Percentiles rank a stretch among this genome's conserved stretches.
These are phyloP conservation scores for Xylaria sp. DNA, from an alignment of 2,329 filamentous ascomycete genomes.

Conservation along the genomic window DNA sequence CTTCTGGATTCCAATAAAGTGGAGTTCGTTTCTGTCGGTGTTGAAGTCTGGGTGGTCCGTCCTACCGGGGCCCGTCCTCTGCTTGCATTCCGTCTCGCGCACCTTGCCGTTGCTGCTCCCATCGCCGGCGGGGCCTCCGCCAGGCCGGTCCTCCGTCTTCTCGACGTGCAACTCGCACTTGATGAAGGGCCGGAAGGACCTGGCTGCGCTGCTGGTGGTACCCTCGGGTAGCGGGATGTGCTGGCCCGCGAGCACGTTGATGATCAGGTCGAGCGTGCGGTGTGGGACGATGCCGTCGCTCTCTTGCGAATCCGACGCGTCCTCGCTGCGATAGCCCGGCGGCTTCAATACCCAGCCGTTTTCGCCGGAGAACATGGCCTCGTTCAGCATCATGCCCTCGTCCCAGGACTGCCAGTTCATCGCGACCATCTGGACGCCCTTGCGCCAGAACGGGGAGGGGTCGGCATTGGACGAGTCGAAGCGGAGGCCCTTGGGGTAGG, in stretches of 20 bases:
- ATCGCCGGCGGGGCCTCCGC: slow-evolving; percentile 32
- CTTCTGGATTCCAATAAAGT: slow-evolving; percentile 59
- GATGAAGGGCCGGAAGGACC: slow-evolving; percentile 70
- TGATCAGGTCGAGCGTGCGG: slow-evolving; percentile 65
- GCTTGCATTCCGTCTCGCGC: slow-evolving; percentile 62
- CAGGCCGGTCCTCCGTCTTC: slow-evolving; percentile 47
- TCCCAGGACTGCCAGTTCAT: slow-evolving; percentile 98
- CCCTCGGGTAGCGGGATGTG: slow-evolving; percentile 63
- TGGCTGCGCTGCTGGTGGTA: slow-evolving; percentile 52
- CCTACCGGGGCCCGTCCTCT: slow-evolving; percentile 56
- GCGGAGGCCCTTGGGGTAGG: slow-evolving; percentile 80
- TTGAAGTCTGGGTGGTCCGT: slow-evolving; percentile 69
- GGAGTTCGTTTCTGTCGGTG: slow-evolving; percentile 51
- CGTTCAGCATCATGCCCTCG: slow-evolving; percentile 92
- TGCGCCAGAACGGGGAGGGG: slow-evolving; percentile 86
- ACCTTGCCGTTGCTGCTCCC: slow-evolving; percentile 49
- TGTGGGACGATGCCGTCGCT: slow-evolving; percentile 51
- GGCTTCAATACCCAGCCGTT: slow-evolving; percentile 88
- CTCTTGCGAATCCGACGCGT: slow-evolving; percentile 45
- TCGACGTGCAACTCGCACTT: slow-evolving; percentile 83
- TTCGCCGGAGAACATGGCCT: slow-evolving; percentile 92
- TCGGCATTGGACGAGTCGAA: slow-evolving; percentile 94
- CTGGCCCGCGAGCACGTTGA: slow-evolving; percentile 78
- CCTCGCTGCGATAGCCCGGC: slow-evolving; percentile 64
- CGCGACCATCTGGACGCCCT: slow-evolving; percentile 95